Conservation (phyloP, 1,139 yeast species). For the Arxiozyma heterogenica region DNA sequence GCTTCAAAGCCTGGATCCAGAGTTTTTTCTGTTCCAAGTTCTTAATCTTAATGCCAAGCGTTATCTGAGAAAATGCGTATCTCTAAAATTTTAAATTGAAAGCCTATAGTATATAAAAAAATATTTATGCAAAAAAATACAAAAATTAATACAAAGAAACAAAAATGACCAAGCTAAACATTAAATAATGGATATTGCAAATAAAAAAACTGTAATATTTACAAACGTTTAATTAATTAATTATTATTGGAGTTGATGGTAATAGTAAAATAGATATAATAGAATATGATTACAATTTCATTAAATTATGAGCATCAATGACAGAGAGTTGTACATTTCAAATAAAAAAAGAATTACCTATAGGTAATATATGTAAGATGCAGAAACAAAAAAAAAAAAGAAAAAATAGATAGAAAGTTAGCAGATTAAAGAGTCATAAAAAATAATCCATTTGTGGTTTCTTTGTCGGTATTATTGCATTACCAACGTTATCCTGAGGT, state of each 20-base stretch:
- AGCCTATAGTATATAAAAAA: no score
- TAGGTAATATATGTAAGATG: background rate
- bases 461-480: constrained; percentile 30
- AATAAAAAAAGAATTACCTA: background rate
- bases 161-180: background rate
- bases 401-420: background rate
- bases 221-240: background rate
- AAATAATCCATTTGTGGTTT: constrained; percentile 32
- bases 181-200: background rate
- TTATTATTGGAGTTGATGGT: background rate
- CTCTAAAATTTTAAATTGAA: no score
- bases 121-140: background rate
- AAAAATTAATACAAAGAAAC: no score
- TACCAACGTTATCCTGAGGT: constrained; percentile 30
- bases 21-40: no score
- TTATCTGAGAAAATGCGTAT: no score
- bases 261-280: no score
- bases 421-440: constrained; percentile 6
- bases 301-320: background rate
- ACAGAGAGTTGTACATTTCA: background rate
- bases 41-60: no score
- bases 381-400: background rate
- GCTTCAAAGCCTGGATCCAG: no score
- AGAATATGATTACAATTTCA: background rate
- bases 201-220: no score